These are phyloP conservation scores for Aspergillus coremiiformis DNA, from an alignment of 495 filamentous ascomycete genomes.

Conservation along the genomic window DNA sequence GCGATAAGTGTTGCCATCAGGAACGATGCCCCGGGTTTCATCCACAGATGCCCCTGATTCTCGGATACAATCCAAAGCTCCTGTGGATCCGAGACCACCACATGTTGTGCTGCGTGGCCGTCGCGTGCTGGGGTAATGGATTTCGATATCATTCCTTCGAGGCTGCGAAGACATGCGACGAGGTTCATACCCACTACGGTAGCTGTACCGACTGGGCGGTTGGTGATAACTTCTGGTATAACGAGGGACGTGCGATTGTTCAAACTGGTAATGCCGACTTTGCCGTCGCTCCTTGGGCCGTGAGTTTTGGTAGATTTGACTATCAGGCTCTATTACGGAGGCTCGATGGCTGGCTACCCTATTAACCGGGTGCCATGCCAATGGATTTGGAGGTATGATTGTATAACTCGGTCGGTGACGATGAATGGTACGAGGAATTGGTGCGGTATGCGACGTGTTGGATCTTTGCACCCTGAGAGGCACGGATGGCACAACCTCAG, in stretches of 20 bases:
- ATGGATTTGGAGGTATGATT: constrained; percentile 27
- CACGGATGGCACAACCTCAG: constrained; percentile 27
- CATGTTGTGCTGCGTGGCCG: constrained; percentile 33
- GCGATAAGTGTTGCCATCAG: constrained; percentile 28
- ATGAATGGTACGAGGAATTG: constrained; percentile 3
- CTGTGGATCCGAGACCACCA: constrained; percentile 15
- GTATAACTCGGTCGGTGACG: constrained; percentile 19
- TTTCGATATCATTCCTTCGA: constrained; percentile 28
- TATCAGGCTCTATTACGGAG: constrained; percentile 5
- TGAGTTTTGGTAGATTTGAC: constrained; percentile 7
- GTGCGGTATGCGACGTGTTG: constrained; percentile 27
- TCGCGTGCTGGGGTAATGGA: constrained; percentile 33
- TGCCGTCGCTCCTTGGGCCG: constrained; percentile 8
- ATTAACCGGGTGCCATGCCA: constrained; percentile 4
- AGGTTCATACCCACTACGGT: constrained; percentile 18
- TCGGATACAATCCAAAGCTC: constrained; percentile 29
- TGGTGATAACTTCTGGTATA: constrained; percentile 27
- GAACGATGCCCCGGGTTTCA: constrained; percentile 14
- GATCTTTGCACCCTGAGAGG: constrained; percentile 26
- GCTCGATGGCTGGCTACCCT: constrained; percentile 9
- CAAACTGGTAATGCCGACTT: constrained; percentile 24
- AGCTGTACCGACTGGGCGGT: constrained; percentile 13
- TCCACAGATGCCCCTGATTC: constrained; percentile 29
- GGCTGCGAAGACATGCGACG: constrained; percentile 16
- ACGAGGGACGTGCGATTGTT: constrained; percentile 22